A percentile compares a stretch with the other conserved stretches of the same genome.
Evolutionary conservation across 139 green algal genomes (phyloP).

Genomic region (Chlorella sp.): DNA sequence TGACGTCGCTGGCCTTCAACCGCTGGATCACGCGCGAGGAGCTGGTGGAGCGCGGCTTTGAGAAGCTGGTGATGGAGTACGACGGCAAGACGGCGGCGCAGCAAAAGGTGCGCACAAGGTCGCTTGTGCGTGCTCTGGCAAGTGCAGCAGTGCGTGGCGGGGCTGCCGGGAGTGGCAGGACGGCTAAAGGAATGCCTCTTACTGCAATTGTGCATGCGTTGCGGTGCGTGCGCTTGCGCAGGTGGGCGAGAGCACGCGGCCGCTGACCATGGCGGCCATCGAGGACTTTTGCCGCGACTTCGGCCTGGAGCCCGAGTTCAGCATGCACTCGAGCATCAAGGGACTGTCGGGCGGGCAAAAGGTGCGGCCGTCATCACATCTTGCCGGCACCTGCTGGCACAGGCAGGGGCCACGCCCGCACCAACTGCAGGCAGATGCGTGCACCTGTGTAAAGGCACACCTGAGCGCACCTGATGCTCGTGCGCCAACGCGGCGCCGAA

Average conservation of each 20-base stretch:
- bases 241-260: slow-evolving; percentile 60
- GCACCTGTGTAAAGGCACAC: no score
- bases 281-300: slow-evolving; percentile 86
- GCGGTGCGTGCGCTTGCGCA: neutral
- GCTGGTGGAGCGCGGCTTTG: slow-evolving; percentile 82
- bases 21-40: slow-evolving; percentile 39
- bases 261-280: slow-evolving; percentile 76
- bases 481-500: no score
- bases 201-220: no score
- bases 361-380: slow-evolving; percentile 1
- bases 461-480: no score
- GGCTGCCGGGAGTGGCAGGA: no score
- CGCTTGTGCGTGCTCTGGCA: no score
- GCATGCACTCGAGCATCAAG: slow-evolving; percentile 75
- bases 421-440: no score
- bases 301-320: slow-evolving; percentile 89
- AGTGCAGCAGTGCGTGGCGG: no score
- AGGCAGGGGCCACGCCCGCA: no score
- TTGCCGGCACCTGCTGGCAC: no score
- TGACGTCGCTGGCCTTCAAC: slow-evolving; percentile 39
- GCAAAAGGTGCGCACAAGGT: slow-evolving; percentile 15
- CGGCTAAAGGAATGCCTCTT: no score
- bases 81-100: slow-evolving; percentile 54
- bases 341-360: slow-evolving; percentile 36
- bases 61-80: slow-evolving; percentile 80